A percentile compares a stretch with the other conserved stretches of the same genome.
These are phyloP conservation scores for Pyracantha coccinea DNA, from an alignment of 331 rosid species.

Conservation along the genomic window DNA sequence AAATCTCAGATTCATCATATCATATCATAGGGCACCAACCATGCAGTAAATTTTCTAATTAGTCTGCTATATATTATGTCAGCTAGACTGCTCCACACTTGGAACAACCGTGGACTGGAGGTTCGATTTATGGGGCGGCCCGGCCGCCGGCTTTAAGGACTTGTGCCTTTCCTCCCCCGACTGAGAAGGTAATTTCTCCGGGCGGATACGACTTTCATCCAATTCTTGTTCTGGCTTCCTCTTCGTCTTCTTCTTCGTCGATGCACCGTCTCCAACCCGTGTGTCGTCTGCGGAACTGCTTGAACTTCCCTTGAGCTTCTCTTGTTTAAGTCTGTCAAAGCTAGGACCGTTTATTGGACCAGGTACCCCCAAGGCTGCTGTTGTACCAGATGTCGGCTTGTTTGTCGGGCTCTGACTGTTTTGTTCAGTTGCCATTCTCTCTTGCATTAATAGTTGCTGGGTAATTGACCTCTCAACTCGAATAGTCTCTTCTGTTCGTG, in stretches of 20 bases:
- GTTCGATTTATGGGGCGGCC: constrained; percentile 48
- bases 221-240: constrained; percentile 67
- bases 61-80: constrained; percentile 27
- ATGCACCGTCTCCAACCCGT: constrained; percentile 43
- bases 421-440: constrained; percentile 53
- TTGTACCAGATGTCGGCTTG: constrained; percentile 35
- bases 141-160: constrained; percentile 54
- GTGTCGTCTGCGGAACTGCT: constrained; percentile 50
- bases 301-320: constrained; percentile 59
- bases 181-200: constrained; percentile 42
- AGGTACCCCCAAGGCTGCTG: constrained; percentile 37
- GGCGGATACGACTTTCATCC: constrained; percentile 45
- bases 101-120: constrained; percentile 49
- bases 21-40: constrained; percentile 25
- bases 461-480: constrained; percentile 41
- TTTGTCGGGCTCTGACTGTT: constrained; percentile 38
- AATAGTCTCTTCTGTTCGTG: constrained; percentile 52
- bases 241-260: constrained; percentile 70
- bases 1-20: constrained; percentile 34
- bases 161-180: constrained; percentile 69
- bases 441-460: constrained; percentile 50
- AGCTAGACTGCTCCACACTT: constrained; percentile 82
- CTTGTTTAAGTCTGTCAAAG: constrained; percentile 44
- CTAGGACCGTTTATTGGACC: constrained; percentile 40
- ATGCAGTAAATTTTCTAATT: constrained; percentile 30